Evolutionary conservation across 1,284 basidiomycete species (phyloP), one percentile per base, ranked within the genome.

Genomic region (Cutaneotrichosporon sp.): DNA sequence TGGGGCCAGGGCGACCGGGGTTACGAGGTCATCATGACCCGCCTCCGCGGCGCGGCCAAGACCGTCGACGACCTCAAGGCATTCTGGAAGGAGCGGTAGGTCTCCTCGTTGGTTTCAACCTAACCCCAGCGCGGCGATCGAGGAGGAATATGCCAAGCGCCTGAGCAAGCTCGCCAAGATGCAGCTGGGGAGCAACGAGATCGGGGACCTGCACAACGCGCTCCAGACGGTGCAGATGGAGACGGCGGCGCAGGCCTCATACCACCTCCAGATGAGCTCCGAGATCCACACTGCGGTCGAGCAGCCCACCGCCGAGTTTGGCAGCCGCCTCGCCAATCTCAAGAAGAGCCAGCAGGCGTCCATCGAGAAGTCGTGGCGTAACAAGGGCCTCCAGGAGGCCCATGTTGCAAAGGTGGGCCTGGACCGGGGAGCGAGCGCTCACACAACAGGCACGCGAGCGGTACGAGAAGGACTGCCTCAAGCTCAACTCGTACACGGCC

Each of bases 401-500:
- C 88, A 93, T 69, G 92, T 94, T 34, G 83, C 84, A 67, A 93
- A 92, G 79, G 82, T 82, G 38, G 14, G 42, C 42, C 14, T 3
- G 18, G 13, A 9, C 22, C 4, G 16, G 2, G 29, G 52, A 3
- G 22, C 51, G 7, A 45, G n/a, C 49, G 60, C 45, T 51, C 56
- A 16, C 49, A 56, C 18, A 25, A 4, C 71, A 84, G 79, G 91
- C 95, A 1, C 87, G 91, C 66, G 92, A 97, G 76, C 92, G 94
- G 75, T 99, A 98, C 81, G 93, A 97, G 78, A 84, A 85, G 58
- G 94, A 98, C 74, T 97, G 95, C 78, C 84, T 97, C 65, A 87
- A 89, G 65, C 95, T 98, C 84, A 98, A 98, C 77, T 90, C 92
- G 9, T 95, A 91, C 77, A 95, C 94, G 4, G 95, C 95, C 2